Percentiles rank a stretch among this genome's conserved stretches.
phyloP scores from a whole-genome alignment of 805 yeast species.

The Lipomyces starkeyi region DNA sequence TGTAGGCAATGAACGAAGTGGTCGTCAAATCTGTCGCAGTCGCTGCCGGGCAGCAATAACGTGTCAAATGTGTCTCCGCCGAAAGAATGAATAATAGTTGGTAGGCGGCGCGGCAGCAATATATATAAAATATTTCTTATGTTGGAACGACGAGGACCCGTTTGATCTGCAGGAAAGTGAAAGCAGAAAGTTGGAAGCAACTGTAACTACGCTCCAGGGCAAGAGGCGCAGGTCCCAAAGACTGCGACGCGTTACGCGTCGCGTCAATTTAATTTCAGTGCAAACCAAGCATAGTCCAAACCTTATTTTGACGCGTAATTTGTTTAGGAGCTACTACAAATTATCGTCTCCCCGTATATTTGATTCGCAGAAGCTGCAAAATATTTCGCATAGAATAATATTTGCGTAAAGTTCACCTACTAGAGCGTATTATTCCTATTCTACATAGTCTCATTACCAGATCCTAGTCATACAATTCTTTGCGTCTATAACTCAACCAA shows the following conservation, averaged over 20 bases:
- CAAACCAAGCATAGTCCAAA: neutral
- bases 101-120: neutral
- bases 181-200: neutral
- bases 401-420: neutral
- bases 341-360: no score
- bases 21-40: no score
- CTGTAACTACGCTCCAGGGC: no score
- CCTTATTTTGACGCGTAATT: neutral
- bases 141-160: neutral
- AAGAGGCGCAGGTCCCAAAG: no score
- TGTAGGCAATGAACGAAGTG: no score
- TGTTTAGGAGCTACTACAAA: neutral
- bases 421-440: neutral
- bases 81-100: conserved; percentile 1
- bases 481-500: neutral
- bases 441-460: neutral
- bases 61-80: neutral
- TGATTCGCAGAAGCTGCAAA: no score
- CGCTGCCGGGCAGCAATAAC: neutral
- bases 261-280: neutral
- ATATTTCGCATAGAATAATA: neutral
- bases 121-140: neutral
- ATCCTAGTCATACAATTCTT: neutral
- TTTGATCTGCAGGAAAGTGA: neutral
- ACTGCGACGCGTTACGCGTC: neutral